Evolutionary conservation across 2,329 filamentous ascomycete genomes (phyloP).

Genomic region (Talaromyces sp.): DNA sequence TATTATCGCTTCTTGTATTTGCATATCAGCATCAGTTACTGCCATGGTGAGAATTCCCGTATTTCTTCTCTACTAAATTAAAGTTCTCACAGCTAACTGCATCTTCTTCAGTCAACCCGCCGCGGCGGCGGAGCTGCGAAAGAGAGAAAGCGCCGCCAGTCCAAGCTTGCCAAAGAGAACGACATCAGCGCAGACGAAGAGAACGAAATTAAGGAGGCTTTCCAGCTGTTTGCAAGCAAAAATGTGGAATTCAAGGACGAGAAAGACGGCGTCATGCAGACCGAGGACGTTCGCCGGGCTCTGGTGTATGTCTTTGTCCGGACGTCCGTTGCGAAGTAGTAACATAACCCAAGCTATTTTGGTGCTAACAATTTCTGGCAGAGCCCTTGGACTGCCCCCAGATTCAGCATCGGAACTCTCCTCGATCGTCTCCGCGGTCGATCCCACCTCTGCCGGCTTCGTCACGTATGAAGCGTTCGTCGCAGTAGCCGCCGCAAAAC

Average conservation of each 20-base stretch:
- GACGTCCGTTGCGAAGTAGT: neutral
- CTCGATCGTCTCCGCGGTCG: constrained; percentile 74
- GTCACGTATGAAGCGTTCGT: constrained; percentile 78
- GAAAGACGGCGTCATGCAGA: constrained; percentile 66
- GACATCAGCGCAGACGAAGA: constrained; percentile 80
- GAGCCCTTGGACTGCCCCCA: constrained; percentile 75
- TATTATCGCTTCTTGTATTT: neutral
- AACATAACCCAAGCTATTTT: neutral
- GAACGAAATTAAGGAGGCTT: constrained; percentile 85
- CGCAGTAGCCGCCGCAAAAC: constrained; percentile 80
- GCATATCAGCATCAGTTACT: neutral
- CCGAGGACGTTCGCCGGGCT: constrained; percentile 64
- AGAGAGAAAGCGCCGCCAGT: constrained; percentile 54
- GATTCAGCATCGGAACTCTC: constrained; percentile 61
- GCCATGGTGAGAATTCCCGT: constrained; percentile 1
- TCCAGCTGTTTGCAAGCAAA: constrained; percentile 64
- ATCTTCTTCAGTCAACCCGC: constrained; percentile 28
- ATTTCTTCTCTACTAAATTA: neutral
- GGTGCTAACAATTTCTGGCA: constrained; percentile 30
- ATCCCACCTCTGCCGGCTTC: constrained; percentile 75
- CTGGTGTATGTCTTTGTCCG: constrained; percentile 56
- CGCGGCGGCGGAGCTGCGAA: constrained; percentile 28
- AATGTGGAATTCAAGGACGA: constrained; percentile 63
- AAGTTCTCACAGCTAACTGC: neutral
- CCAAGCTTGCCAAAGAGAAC: constrained; percentile 89